phyloP scores from a whole-genome alignment of 164 flowering plant genomes.

The Magnolia kwangsiensis region DNA sequence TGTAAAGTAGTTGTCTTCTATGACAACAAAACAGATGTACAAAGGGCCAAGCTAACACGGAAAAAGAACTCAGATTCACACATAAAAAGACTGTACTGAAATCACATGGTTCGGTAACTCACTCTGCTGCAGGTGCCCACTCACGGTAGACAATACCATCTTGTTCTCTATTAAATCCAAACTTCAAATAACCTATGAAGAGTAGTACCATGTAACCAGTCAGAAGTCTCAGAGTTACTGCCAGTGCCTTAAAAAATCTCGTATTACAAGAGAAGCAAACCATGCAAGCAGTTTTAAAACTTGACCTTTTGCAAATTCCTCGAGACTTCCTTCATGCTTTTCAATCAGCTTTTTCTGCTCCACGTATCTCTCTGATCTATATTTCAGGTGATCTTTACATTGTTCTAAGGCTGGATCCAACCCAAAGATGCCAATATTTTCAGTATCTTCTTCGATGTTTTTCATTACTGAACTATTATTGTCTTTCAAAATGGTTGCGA shows the following conservation, averaged over 20 bases:
- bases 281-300: background rate
- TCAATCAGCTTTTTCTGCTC: slow-evolving; percentile 68
- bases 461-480: slow-evolving; percentile 39
- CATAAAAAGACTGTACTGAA: background rate
- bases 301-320: slow-evolving; percentile 82
- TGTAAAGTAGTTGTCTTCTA: background rate
- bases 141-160: slow-evolving; percentile 81
- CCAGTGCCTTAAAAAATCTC: background rate
- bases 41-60: background rate
- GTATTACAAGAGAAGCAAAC: background rate
- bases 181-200: slow-evolving; percentile 67
- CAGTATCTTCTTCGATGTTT: slow-evolving; percentile 38
- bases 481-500: slow-evolving; percentile 44
- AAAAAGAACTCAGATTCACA: background rate
- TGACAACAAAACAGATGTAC: background rate
- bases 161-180: slow-evolving; percentile 86
- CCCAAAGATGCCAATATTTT: slow-evolving; percentile 46
- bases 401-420: slow-evolving; percentile 63
- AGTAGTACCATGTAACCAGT: background rate
- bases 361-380: slow-evolving; percentile 53
- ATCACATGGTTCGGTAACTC: slow-evolving; percentile 27
- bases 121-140: slow-evolving; percentile 99
- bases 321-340: slow-evolving; percentile 76
- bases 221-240: background rate
- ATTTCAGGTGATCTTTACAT: slow-evolving; percentile 69